Conservation (phyloP, 805 yeast species). For the Starmera pachycereana region DNA sequence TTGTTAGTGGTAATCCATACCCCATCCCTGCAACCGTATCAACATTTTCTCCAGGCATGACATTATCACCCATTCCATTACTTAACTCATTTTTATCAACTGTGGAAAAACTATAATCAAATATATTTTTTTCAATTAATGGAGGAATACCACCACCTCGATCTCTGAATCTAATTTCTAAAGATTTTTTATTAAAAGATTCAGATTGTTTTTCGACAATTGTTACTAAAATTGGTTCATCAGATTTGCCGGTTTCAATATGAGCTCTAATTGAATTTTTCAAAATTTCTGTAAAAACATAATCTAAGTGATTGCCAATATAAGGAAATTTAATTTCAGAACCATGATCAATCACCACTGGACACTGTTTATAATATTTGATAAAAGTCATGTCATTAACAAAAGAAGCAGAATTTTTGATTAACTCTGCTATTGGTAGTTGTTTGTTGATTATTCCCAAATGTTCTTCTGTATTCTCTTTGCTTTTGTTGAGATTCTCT, state of each 20-base stretch:
- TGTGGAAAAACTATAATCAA: constrained; percentile 81
- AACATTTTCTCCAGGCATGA: constrained; percentile 64
- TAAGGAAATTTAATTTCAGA: constrained; percentile 61
- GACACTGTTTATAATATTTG: constrained; percentile 72
- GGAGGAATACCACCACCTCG: constrained; percentile 84
- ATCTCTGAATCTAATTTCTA: constrained; percentile 75
- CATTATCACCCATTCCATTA: constrained; percentile 39
- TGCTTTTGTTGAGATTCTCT: constrained; percentile 18
- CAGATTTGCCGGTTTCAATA: constrained; percentile 45
- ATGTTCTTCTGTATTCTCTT: no score
- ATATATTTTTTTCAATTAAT: constrained; percentile 52
- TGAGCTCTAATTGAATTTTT: constrained; percentile 86
- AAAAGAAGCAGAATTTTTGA: constrained; percentile 55
- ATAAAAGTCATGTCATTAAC: constrained; percentile 78
- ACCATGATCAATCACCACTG: constrained; percentile 47
- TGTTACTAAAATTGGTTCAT: constrained; percentile 35
- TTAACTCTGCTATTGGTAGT: constrained; percentile 50
- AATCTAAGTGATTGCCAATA: constrained; percentile 80
- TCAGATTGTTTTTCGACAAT: constrained; percentile 24
- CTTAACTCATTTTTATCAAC: constrained; percentile 48
- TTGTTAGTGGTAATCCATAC: constrained; percentile 81
- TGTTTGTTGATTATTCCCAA: constrained; percentile 61
- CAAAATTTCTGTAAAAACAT: constrained; percentile 74
- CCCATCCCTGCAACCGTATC: constrained; percentile 88
- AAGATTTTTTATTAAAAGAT: constrained; percentile 15